A percentile compares a stretch with the other conserved stretches of the same genome.
phyloP scores from a whole-genome alignment of 768 basidiomycete genomes.

The Dictyophora rubrovolvata region DNA sequence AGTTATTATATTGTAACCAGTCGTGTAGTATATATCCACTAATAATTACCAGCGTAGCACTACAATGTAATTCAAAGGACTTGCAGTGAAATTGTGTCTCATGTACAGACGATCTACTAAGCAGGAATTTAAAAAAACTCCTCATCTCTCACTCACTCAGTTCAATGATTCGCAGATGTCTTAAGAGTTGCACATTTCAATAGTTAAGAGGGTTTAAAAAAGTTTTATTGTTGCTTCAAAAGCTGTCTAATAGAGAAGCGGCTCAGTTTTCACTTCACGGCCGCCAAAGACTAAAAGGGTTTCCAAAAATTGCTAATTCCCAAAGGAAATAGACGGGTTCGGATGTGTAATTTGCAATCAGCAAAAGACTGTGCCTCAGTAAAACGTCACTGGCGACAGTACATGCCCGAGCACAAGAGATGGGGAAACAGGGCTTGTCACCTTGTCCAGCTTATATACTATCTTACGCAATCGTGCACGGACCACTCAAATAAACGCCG shows the following conservation, averaged over 20 bases:
- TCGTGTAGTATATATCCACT: no score
- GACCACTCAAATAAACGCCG: slow-evolving; percentile 28
- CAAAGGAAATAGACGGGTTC: slow-evolving; percentile 86
- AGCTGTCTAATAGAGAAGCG: neutral
- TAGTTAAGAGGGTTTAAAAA: no score
- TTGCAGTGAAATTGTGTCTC: no score
- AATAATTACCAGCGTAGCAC: no score
- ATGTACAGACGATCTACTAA: no score
- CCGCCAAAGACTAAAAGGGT: slow-evolving; percentile 14
- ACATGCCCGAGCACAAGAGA: slow-evolving; percentile 95
- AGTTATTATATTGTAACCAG: no score
- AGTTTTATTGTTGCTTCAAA: neutral
- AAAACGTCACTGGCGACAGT: slow-evolving; percentile 94
- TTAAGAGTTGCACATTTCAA: no score
- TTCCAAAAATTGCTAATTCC: slow-evolving; percentile 89
- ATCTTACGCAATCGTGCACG: slow-evolving; percentile 30
- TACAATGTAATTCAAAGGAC: no score
- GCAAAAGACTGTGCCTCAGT: slow-evolving; percentile 94
- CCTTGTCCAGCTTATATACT: slow-evolving; percentile 30
- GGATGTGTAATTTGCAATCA: slow-evolving; percentile 98
- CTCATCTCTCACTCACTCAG: no score
- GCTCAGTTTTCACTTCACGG: neutral
- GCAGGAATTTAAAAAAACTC: no score
- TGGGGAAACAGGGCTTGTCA: slow-evolving; percentile 24
- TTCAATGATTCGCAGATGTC: no score